Evolutionary conservation across 768 basidiomycete genomes (phyloP), one percentile per base, ranked within the genome.

Genomic region (Leccinum rimulosum): DNA sequence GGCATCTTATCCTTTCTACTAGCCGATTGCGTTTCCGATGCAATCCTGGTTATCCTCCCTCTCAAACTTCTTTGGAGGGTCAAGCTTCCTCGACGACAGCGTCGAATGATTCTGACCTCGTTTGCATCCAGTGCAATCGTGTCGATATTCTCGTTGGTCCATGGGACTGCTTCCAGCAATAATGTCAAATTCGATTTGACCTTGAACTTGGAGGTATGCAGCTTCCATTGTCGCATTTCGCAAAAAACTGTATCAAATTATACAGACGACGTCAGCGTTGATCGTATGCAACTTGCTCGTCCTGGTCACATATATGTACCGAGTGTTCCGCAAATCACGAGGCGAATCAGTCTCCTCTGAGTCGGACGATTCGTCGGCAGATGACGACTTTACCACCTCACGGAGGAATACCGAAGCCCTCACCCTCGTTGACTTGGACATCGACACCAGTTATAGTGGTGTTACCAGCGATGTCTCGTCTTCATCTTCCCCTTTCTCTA

Each of bases 281-380:
- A 58, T 62, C 6, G 19, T 56, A 6, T 66, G 65, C 17, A 62
- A 66, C 22, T 43, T 66, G 54, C 56, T 63, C 4, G 58, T 63
- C 33, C 52, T 58, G 6, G 56, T 62, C 19, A 62, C 64, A 2
- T 63, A 60, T 12, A 1, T 54, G 9, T 66, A 66, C 28, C 56
- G 58, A 8, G 28, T 54, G 6, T 22, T 59, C 45, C 12, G 25
- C 53, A 30, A 6, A n/a, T 22, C 48, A 17, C 12, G 27, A 19
- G 15, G 36, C n/a, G 40, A 50, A 17, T 36, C 50, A 2, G 31
- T 25, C 25, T 25, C 25, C 25, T 25, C 25, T 25, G 25, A 25
- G 25, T 25, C 25, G 25, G 25, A 25, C 25, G 25, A 25, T 25
- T 25, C 25, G 25, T 25, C 25, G 25, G 25, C 25, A 2, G 25